Evolutionary conservation across 2,329 filamentous ascomycete genomes (phyloP), one percentile per base, ranked within the genome.

Genomic region (Hypomyces perniciosus): DNA sequence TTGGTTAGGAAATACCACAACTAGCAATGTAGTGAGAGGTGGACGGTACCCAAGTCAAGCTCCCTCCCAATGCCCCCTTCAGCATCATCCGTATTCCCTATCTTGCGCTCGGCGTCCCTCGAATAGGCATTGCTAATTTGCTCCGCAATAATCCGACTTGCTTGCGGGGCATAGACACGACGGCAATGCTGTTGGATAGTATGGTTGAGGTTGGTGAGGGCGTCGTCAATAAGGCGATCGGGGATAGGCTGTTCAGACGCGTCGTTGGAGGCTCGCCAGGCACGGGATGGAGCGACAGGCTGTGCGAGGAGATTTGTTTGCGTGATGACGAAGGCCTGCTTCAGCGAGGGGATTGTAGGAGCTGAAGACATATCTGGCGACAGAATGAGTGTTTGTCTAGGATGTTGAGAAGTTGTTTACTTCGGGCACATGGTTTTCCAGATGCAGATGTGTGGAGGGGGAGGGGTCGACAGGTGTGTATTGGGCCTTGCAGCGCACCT

Each of bases 91-190:
- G 54, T 62, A 1, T 64, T 67, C 8, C 59, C 61, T 46, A 67
- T 65, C 41, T 63, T 68, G 35, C 71, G 71, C 37, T 75, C 72
- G 4, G 68, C 69, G 10, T 70, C 68, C 5, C 67, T 66, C 65
- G 77, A 76, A 64, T 88, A 89, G 41, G 86, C 68, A 44, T 69
- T 68, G 65, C 87, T 83, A 39, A 90, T 81, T 69, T 90, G 85
- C 70, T 88, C 84, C 2, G 85, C 84, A 13, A 89, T 78, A 59
- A 87, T 83, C 34, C 85, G 78, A 46, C 78, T 81, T n/a, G 85
- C 83, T 58, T 86, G 83, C 0, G 83, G 78, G 12, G 82, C 77
- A 63, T 88, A 88, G 5, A 82, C 81, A 50, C 82, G 77, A 34
- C 79, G 79, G 30, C 77, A 77, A 63, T 90, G 86, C 57, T 85